A percentile compares a stretch with the other conserved stretches of the same genome.
These are phyloP conservation scores for Annulohypoxylon maeteangense DNA, from an alignment of 495 filamentous ascomycete species.

Conservation along the genomic window DNA sequence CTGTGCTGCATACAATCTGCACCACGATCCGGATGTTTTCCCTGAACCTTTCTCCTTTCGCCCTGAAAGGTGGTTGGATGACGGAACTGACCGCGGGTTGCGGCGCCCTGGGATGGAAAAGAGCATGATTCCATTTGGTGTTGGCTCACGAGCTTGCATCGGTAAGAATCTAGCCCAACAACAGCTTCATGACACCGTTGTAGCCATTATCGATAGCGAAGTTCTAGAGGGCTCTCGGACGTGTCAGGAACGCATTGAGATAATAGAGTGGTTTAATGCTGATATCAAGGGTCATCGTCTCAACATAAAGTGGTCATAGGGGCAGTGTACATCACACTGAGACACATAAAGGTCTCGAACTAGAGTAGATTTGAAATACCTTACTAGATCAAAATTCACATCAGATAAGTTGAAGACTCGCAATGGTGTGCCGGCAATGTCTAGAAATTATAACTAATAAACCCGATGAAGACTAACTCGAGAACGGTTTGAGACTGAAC, in stretches of 20 bases:
- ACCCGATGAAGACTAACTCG: too few relatives aligned
- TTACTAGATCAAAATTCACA: background rate
- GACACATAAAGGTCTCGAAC: background rate
- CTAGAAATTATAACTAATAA: too few relatives aligned
- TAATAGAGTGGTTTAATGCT: constrained; percentile 11
- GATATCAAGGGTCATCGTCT: constrained; percentile 8
- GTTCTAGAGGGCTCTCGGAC: background rate
- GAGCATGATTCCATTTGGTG: constrained; percentile 2
- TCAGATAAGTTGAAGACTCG: background rate
- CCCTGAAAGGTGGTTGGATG: constrained; percentile 8
- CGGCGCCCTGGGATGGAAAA: constrained; percentile 1
- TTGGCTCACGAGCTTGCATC: constrained; percentile 2
- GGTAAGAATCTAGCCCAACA: constrained; percentile 4
- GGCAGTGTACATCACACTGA: background rate
- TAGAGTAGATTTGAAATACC: background rate
- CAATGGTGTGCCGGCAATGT: too few relatives aligned
- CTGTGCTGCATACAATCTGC: constrained; percentile 1
- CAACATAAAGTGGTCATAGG: constrained; percentile 6
- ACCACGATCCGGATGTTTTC: constrained; percentile 7
- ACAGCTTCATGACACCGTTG: constrained; percentile 2
- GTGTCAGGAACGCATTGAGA: constrained; percentile 7
- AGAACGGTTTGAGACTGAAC: too few relatives aligned
- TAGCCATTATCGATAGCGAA: background rate
- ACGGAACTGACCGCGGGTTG: background rate
- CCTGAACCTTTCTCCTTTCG: background rate